Base-by-base conservation (phyloP, 371 early-diverging fungal genomes). In the Lichtheimia ramosa region DNA sequence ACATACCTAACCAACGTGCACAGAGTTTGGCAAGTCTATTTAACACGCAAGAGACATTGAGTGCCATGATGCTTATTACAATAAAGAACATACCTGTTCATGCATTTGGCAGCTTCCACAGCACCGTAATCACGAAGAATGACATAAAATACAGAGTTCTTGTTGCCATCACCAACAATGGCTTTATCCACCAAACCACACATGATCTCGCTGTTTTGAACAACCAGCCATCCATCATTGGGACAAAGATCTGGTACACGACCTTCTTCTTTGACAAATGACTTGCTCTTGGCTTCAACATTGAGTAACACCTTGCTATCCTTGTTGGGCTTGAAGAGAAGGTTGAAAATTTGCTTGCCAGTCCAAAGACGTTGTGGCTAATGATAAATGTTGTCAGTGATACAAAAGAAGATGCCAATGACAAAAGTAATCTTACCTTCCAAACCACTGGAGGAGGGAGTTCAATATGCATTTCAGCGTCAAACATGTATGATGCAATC, bases 151-250 rank as follows among this genome's bases (percentile, higher is more conserved):
- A 98, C 83, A 2, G 95, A 92, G 54, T 89, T 89, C 76, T 97
- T 97, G 77, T 91, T 96, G 59, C 96, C 99, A 67, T 94, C 98
- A 63, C 99, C 99, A 49, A 99, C 92, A 56, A 94, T 90, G 5
- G 90, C 81, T 75, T 99, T 99, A 83, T 99, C 99, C 51, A 99
- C 78, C 3, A 88, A 82, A 62, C 99, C 99, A 68, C 91, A 95
- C 87, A 99, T 87, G 57, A 99, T 84, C 68, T 95, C 94, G 71
- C 94, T 93, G 77, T 97, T 95, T 64, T 85, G 82, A 51, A 98
- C 92, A 7, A 96, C 84, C 48, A 98, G 70, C 62, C 82, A 93
- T 3, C 95, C 96, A 72, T 98, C 98, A 51, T 88, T 91, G 13
- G 89, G 91, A 77, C 95, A 93, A 74, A 98, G 73, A 25, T 95